These are phyloP conservation scores for Hymenoscyphus repandus DNA, from an alignment of 2,329 filamentous ascomycete species.

Conservation along the genomic window DNA sequence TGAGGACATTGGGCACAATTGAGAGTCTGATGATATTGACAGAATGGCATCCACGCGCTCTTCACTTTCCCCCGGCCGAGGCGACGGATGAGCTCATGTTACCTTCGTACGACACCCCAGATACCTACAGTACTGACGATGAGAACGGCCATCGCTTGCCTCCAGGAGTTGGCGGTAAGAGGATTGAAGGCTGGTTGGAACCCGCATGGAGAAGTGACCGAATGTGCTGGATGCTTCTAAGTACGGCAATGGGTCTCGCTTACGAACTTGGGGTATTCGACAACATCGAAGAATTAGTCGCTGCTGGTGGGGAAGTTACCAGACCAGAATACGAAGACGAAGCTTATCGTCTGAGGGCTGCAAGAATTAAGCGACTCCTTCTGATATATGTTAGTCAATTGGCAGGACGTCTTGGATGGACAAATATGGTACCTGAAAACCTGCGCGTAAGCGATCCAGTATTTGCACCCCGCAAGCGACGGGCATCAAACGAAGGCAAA, in stretches of 20 bases:
- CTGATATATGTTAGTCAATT: conserved; percentile 90
- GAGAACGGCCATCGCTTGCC: conserved; percentile 37
- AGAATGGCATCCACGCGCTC: conserved; percentile 91
- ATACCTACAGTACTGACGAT: conserved; percentile 40
- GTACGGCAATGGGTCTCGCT: conserved; percentile 81
- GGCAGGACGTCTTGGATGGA: conserved; percentile 87
- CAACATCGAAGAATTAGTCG: conserved; percentile 68
- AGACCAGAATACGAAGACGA: conserved; percentile 68
- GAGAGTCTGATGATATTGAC: conserved; percentile 92
- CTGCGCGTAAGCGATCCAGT: conserved; percentile 53
- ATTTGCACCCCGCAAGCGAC: conserved; percentile 39
- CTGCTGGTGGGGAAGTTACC: conserved; percentile 51
- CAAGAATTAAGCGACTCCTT: conserved; percentile 78
- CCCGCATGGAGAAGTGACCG: conserved; percentile 91
- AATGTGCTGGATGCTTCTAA: conserved; percentile 97
- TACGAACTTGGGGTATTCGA: conserved; percentile 97
- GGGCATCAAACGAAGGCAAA: conserved; percentile 45
- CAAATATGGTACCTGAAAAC: conserved; percentile 80
- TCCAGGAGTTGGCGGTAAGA: conserved; percentile 66
- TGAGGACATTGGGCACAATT: conserved; percentile 87
- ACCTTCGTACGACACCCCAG: conserved; percentile 48
- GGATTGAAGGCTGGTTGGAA: conserved; percentile 94
- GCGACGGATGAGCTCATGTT: conserved; percentile 64
- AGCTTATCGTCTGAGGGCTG: conserved; percentile 69
- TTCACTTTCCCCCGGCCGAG: conserved; percentile 88